Evolutionary conservation across 2,329 filamentous ascomycete species (phyloP).

Genomic region (Didymella segeticola): DNA sequence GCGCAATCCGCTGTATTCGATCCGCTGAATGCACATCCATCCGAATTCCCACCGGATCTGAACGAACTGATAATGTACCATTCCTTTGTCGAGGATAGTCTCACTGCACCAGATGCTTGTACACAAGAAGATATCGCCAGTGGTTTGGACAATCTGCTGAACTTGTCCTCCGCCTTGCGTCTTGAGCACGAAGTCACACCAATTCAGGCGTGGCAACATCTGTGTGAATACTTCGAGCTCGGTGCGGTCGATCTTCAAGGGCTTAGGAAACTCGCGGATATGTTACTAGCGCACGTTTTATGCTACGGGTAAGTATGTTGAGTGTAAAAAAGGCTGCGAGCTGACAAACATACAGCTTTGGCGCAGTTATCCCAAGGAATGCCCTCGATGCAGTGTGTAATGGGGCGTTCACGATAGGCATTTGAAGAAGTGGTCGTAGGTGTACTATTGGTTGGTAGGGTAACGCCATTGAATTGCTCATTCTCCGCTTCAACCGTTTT

Average conservation of each 20-base stretch:
- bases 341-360: constrained; percentile 22
- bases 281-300: constrained; percentile 33
- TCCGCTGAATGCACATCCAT: constrained; percentile 1
- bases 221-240: constrained; percentile 34
- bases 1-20: constrained; percentile 23
- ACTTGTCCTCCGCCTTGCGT: constrained; percentile 22
- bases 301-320: constrained; percentile 42
- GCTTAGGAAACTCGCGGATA: constrained; percentile 31
- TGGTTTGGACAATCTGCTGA: constrained; percentile 30
- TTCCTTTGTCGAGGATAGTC: neutral
- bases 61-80: neutral
- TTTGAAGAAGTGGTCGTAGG: neutral
- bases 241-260: constrained; percentile 19
- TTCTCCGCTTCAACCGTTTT: neutral
- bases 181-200: constrained; percentile 42
- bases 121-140: neutral
- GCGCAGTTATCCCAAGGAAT: constrained; percentile 17
- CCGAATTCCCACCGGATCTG: too few relatives aligned
- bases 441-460: constrained; percentile 9
- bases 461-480: neutral
- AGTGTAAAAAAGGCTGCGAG: neutral
- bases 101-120: neutral
- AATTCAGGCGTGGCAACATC: constrained; percentile 45
- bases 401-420: constrained; percentile 4
- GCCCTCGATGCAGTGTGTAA: constrained; percentile 20